phyloP scores from a whole-genome alignment of 495 filamentous ascomycete species.

The Saxophila tyrrhenica region DNA sequence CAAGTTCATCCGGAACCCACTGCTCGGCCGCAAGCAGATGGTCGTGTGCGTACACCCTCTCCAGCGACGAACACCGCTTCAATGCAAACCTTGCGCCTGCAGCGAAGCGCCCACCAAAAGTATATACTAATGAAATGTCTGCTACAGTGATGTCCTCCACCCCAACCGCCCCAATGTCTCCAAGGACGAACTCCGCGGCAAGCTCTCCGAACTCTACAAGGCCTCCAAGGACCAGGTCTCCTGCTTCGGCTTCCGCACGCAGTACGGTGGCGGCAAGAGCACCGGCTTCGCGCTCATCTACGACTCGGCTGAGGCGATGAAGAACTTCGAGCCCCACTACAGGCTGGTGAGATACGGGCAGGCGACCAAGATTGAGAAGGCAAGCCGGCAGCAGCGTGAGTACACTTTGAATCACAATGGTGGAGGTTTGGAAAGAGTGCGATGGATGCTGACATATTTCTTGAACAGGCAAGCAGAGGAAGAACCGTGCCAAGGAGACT shows the following conservation, averaged over 20 bases:
- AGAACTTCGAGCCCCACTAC: slow-evolving; percentile 99
- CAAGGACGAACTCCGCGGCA: slow-evolving; percentile 94
- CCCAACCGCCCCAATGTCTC: slow-evolving; percentile 94
- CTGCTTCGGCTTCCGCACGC: slow-evolving; percentile 96
- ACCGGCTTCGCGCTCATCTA: slow-evolving; percentile 98
- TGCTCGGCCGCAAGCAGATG: slow-evolving; percentile 98
- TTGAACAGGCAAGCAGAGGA: slow-evolving; percentile 93
- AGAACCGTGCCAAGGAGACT: slow-evolving; percentile 98
- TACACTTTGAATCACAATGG: slow-evolving; percentile 25
- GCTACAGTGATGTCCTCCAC: slow-evolving; percentile 90
- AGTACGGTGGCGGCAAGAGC: slow-evolving; percentile 99
- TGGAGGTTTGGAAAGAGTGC: no score
- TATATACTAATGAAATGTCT: slow-evolving; percentile 9
- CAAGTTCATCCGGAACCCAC: slow-evolving; percentile 99
- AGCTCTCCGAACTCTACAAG: slow-evolving; percentile 95
- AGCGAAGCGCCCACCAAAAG: neutral
- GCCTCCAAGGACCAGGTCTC: slow-evolving; percentile 88
- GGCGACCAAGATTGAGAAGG: slow-evolving; percentile 86
- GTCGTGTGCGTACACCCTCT: slow-evolving; percentile 77
- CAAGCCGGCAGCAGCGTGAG: slow-evolving; percentile 97
- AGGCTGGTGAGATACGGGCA: slow-evolving; percentile 84
- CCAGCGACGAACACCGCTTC: neutral
- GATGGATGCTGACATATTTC: slow-evolving; percentile 29
- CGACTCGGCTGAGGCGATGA: slow-evolving; percentile 91
- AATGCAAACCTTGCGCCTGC: no score